A percentile compares a stretch with the other conserved stretches of the same genome.
Evolutionary conservation across 1,284 basidiomycete species (phyloP).

Genomic region (Apiotrichum akiyoshidainum): DNA sequence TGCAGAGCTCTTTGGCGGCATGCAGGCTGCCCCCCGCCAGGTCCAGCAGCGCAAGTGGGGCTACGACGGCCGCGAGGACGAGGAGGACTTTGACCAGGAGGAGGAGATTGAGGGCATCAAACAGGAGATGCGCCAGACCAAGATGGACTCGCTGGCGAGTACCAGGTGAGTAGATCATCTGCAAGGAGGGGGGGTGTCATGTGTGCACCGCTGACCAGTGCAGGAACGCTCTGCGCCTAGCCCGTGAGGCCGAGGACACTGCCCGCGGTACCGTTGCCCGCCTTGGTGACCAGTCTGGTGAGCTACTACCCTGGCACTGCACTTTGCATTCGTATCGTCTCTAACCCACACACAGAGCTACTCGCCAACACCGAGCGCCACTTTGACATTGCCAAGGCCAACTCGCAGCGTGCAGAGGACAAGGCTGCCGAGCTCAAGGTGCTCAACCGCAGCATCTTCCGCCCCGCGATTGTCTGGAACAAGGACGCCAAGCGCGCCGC

Average conservation of each 20-base stretch:
- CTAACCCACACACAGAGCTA: constrained; percentile 41
- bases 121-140: constrained; percentile 81
- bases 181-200: not conserved
- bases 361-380: constrained; percentile 95
- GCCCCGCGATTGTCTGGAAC: constrained; percentile 83
- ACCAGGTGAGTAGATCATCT: constrained; percentile 58
- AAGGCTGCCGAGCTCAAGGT: constrained; percentile 90
- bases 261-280: constrained; percentile 79
- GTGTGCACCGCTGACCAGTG: not conserved
- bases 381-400: constrained; percentile 87
- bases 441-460: constrained; percentile 77
- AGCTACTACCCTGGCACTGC: constrained; percentile 23
- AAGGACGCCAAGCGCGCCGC: constrained; percentile 87
- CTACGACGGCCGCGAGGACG: constrained; percentile 46
- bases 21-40: constrained; percentile 7
- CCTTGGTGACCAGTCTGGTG: constrained; percentile 94
- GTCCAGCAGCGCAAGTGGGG: constrained; percentile 55
- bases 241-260: constrained; percentile 93
- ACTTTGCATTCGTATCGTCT: not conserved
- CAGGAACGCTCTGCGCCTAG: constrained; percentile 82
- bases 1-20: constrained; percentile 55
- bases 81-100: constrained; percentile 72
- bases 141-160: constrained; percentile 88
- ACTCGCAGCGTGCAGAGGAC: constrained; percentile 85
- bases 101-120: constrained; percentile 97